Evolutionary conservation across 768 basidiomycete species (phyloP).

Genomic region (Trametes gibbosa): DNA sequence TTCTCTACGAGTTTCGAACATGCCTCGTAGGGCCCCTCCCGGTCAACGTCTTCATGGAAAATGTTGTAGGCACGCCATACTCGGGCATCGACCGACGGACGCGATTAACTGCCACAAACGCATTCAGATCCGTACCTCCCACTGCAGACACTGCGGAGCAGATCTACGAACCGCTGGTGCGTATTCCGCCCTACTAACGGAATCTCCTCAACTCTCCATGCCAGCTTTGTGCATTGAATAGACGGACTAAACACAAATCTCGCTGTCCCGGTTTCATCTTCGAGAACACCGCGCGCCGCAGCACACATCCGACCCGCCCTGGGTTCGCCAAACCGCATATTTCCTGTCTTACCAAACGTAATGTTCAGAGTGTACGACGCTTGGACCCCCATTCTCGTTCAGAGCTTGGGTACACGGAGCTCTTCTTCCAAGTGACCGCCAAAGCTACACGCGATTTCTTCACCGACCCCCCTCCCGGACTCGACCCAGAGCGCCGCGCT

Average conservation of each 20-base stretch:
- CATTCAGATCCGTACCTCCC: not conserved
- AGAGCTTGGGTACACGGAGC: constrained; percentile 8
- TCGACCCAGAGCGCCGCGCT: not conserved
- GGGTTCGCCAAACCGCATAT: constrained; percentile 6
- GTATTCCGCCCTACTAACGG: not conserved
- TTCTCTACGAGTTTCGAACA: not conserved
- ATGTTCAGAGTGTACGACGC: not conserved
- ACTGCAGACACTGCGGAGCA: not conserved
- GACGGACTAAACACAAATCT: not conserved
- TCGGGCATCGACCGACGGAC: not conserved
- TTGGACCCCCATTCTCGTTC: not conserved
- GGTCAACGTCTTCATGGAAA: not conserved
- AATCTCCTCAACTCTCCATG: not conserved
- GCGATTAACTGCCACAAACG: not conserved
- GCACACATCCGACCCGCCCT: not conserved
- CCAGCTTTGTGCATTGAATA: not conserved
- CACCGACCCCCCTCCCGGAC: not conserved
- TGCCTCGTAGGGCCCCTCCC: not conserved
- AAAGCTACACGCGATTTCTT: constrained; percentile 7
- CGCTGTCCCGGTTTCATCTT: constrained; percentile 2
- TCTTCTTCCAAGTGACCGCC: constrained; percentile 11
- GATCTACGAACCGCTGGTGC: not conserved
- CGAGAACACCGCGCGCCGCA: not conserved
- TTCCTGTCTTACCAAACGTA: not conserved
- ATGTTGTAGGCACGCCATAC: not conserved